phyloP scores from a whole-genome alignment of 768 basidiomycete species.

The Pulveroboletus sp. region DNA sequence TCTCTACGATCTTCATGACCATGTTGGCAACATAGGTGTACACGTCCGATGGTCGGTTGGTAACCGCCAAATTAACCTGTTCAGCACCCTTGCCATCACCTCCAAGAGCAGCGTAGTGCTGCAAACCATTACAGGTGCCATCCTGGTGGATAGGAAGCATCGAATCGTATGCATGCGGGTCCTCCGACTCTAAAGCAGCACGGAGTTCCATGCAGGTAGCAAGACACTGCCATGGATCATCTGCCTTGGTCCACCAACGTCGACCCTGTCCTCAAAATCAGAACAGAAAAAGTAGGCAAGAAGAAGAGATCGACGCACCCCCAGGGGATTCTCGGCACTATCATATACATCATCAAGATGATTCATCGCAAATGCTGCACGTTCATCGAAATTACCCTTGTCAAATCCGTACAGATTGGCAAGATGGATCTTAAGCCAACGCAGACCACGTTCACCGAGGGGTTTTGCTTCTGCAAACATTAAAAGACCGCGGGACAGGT shows the following conservation, averaged over 20 bases:
- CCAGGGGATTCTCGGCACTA: slow-evolving; percentile 74
- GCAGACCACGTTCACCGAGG: slow-evolving; percentile 77
- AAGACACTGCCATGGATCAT: slow-evolving; percentile 97
- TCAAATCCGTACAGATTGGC: slow-evolving; percentile 92
- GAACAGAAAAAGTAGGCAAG: neutral
- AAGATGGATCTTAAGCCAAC: slow-evolving; percentile 94
- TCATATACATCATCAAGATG: slow-evolving; percentile 77
- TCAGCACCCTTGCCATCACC: slow-evolving; percentile 84
- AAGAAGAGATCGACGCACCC: slow-evolving; percentile 40
- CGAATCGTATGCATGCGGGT: slow-evolving; percentile 54
- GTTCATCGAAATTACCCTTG: slow-evolving; percentile 91
- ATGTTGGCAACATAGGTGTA: slow-evolving; percentile 88
- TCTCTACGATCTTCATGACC: slow-evolving; percentile 64
- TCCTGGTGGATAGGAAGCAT: slow-evolving; percentile 94
- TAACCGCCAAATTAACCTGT: slow-evolving; percentile 86
- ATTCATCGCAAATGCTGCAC: slow-evolving; percentile 72
- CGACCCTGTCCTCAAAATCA: slow-evolving; percentile 43
- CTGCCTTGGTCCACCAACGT: slow-evolving; percentile 87
- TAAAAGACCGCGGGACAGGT: slow-evolving; percentile 83
- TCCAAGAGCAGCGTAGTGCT: slow-evolving; percentile 97
- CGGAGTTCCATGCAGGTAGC: slow-evolving; percentile 89
- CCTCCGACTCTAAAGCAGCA: slow-evolving; percentile 67
- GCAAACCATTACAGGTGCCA: slow-evolving; percentile 96
- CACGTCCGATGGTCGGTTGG: slow-evolving; percentile 88
- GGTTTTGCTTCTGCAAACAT: slow-evolving; percentile 76